Conservation (phyloP, 768 basidiomycete genomes). For the Termitomyces eurrhizus region DNA sequence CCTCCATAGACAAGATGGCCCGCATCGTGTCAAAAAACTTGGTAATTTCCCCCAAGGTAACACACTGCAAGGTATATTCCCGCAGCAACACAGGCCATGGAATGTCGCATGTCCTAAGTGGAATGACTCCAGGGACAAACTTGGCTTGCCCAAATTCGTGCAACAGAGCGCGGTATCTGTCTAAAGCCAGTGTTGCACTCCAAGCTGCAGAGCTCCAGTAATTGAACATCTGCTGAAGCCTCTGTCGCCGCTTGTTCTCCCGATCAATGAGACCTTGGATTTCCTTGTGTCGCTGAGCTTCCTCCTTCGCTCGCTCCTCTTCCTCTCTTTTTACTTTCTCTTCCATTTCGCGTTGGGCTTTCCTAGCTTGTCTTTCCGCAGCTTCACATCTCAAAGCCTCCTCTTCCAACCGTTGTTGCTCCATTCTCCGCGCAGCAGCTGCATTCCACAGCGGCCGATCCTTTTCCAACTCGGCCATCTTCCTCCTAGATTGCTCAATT, state of each 20-base stretch:
- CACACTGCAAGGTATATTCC: constrained; percentile 54
- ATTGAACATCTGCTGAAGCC: constrained; percentile 40
- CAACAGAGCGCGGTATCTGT: constrained; percentile 58
- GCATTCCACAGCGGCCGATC: constrained; percentile 63
- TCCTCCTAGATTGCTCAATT: constrained; percentile 63
- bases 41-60: constrained; percentile 71
- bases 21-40: constrained; percentile 59
- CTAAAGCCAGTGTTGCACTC: constrained; percentile 63
- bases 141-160: constrained; percentile 62
- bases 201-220: constrained; percentile 61
- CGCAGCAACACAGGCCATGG: constrained; percentile 76
- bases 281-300: constrained; percentile 16
- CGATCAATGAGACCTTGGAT: constrained; percentile 23
- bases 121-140: constrained; percentile 46
- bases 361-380: constrained; percentile 20
- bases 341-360: constrained; percentile 17
- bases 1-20: constrained; percentile 50
- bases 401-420: constrained; percentile 39
- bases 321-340: constrained; percentile 26
- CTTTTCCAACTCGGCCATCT: constrained; percentile 62
- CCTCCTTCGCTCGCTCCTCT: constrained; percentile 17
- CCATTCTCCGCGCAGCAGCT: constrained; percentile 41
- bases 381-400: constrained; percentile 22
- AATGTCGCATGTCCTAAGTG: constrained; percentile 57
- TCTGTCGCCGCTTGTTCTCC: constrained; percentile 33